Conservation (phyloP, 352 stramenopile genomes). For the Blastocystis sp. region DNA sequence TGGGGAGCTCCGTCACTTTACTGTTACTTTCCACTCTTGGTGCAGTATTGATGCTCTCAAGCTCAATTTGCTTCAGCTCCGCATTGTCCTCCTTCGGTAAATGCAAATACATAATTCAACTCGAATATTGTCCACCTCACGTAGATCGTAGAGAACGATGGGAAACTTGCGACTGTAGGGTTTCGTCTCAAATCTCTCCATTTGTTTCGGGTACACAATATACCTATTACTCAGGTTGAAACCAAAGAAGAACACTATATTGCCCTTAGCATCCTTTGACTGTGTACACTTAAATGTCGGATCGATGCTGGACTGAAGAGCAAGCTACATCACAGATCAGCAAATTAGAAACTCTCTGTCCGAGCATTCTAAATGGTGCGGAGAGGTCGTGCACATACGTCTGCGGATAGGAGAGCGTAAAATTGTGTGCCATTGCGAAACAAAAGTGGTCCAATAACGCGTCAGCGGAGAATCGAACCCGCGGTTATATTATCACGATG, state of each 20-base stretch:
- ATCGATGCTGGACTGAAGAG: not conserved
- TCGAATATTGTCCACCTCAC: not conserved
- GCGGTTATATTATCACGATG: too few species aligned
- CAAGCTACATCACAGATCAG: not conserved
- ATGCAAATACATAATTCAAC: not conserved
- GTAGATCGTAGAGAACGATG: slow-evolving; percentile 13
- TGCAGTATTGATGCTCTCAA: not conserved
- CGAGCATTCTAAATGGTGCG: not conserved
- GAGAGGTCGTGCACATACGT: not conserved
- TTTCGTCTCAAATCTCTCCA: not conserved
- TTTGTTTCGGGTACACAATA: not conserved
- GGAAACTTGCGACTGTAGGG: not conserved
- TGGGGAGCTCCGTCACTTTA: not conserved
- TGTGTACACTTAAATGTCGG: not conserved
- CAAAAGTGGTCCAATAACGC: too few species aligned
- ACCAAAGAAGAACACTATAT: not conserved
- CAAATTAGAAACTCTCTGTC: not conserved
- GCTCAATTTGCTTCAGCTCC: not conserved
- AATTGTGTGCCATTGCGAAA: not conserved
- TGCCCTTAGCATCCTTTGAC: not conserved
- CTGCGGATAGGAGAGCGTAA: not conserved
- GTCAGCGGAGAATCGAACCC: too few species aligned
- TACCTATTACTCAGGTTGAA: not conserved
- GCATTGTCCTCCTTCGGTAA: not conserved
- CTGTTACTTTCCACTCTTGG: not conserved